phyloP scores from a whole-genome alignment of 1,284 basidiomycete genomes.

The Fomitopsis palustris region DNA sequence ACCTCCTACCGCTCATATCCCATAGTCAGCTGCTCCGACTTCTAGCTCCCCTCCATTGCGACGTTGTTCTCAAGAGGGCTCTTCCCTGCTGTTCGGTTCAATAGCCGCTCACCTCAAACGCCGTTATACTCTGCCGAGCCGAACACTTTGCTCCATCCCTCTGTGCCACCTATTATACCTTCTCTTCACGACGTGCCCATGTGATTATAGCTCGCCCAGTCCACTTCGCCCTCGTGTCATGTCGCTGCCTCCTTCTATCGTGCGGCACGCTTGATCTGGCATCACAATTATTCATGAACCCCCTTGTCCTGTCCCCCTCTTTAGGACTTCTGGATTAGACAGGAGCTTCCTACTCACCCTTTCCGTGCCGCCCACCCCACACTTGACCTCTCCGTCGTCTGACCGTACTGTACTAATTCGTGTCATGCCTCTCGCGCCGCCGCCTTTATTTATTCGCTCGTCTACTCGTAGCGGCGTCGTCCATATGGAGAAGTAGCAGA shows the following conservation, averaged over 20 bases:
- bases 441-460: neutral
- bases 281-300: neutral
- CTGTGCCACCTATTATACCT: neutral
- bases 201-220: neutral
- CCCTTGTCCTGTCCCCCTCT: neutral
- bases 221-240: neutral
- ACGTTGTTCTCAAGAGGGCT: neutral
- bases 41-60: neutral
- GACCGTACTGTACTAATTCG: neutral
- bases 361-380: neutral
- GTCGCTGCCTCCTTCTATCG: neutral
- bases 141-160: neutral
- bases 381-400: neutral
- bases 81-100: neutral
- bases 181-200: neutral
- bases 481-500: neutral
- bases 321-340: neutral
- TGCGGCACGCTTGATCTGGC: slow-evolving; percentile 4
- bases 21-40: neutral
- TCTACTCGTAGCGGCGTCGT: neutral
- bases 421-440: neutral
- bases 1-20: slow-evolving; percentile 11
- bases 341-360: neutral
- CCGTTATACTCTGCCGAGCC: neutral
- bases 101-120: neutral